Evolutionary conservation across 2,329 filamentous ascomycete genomes (phyloP), one percentile per base, ranked within the genome.

Genomic region (Penicillium sp.): DNA sequence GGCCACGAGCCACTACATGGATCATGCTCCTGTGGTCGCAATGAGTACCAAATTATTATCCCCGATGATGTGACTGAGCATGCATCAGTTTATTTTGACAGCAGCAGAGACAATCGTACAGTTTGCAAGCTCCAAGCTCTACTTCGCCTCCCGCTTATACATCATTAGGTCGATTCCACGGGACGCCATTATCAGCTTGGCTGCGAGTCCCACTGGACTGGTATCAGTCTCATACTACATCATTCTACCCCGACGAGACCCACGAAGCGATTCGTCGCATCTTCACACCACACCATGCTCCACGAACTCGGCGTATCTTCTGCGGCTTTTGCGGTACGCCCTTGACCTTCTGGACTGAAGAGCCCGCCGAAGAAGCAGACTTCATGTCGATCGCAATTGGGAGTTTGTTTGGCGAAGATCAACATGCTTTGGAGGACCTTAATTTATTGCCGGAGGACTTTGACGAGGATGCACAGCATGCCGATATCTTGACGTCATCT

Each of bases 251-350:
- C 3, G 90, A 96, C 74, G 93, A 96, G 77, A 85, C 86, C 16
- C 83, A 85, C 71, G 66, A 79, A 53, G 79, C 80, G 51, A 92
- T 92, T 70, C 86, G 85, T 55, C 84, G 87, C 41, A 81, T 83
- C 48, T 92, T 90, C 73, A 85, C 84, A 10, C 83, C 87, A 22
- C 80, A 79, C 2, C 76, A 80, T 64, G 82, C 84, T 52, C 80
- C 82, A 51, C 77, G 83, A 65, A 80, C 84, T 1, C 86, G 89
- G 70, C 86, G 90, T 49, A 85, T 91, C 64, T 97, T 97, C 75
- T 97, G 93, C 75, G 93, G 93, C 24, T 96, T 90, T 77, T 96
- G 93, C 72, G 93, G 93, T 52, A 96, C 92, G 0, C 89, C 90
- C 13, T 79, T 97, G 53, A 89, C 88, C 0, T 91, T 88, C 66